These are phyloP conservation scores for Nicotiana obtusifolia DNA, from an alignment of 257 asterid genomes.

Conservation along the genomic window DNA sequence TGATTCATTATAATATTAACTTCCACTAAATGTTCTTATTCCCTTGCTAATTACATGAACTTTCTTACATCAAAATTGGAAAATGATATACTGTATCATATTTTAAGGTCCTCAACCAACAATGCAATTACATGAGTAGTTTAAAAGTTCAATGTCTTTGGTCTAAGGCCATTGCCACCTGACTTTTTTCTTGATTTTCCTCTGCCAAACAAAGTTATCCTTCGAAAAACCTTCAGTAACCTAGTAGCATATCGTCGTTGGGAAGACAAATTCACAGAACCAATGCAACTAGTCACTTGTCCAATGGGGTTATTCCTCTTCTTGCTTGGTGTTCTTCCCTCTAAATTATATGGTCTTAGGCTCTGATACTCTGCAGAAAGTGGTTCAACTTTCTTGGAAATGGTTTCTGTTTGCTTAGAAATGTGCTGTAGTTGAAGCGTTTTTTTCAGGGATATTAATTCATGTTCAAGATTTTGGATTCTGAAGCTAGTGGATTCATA, in stretches of 20 bases:
- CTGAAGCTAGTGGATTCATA: conserved; percentile 67
- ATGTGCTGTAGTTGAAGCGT: conserved; percentile 33
- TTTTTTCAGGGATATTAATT: conserved; percentile 49
- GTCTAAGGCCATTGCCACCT: conserved; percentile 8
- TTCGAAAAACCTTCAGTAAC: conserved; percentile 41
- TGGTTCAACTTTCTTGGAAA: conserved; percentile 24
- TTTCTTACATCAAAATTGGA: conserved; percentile 3
- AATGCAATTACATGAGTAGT: background rate
- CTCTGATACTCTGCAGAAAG: conserved; percentile 9
- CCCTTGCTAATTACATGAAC: conserved; percentile 8
- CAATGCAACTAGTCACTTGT: conserved; percentile 45
- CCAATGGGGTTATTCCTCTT: conserved; percentile 31
- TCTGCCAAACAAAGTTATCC: conserved; percentile 44
- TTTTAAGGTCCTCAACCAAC: background rate
- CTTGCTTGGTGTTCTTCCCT: conserved; percentile 37
- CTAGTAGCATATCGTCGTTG: conserved; percentile 44
- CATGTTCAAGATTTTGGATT: conserved; percentile 60
- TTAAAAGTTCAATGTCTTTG: conserved; percentile 12
- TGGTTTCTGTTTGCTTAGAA: conserved; percentile 27
- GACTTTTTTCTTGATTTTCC: conserved; percentile 41
- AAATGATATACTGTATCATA: background rate
- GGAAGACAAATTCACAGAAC: conserved; percentile 48
- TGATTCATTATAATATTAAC: background rate
- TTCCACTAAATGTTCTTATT: background rate
- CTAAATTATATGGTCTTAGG: conserved; percentile 21